phyloP scores from a whole-genome alignment of 1,139 yeast species.

The Hemisphaericaspora xylofermentans region DNA sequence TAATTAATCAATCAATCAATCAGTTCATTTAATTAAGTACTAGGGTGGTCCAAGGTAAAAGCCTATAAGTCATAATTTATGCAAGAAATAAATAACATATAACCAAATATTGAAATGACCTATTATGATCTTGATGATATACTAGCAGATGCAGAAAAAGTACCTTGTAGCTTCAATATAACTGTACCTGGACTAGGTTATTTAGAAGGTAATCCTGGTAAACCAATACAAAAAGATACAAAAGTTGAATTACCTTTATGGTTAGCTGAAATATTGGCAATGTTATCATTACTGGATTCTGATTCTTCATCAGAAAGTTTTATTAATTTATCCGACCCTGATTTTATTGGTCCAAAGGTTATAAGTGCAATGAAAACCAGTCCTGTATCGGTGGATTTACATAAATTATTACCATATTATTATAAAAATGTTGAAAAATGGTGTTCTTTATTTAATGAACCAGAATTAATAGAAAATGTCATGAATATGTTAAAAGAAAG shows the following conservation, averaged over 20 bases:
- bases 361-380: conserved; percentile 81
- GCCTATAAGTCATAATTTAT: neutral
- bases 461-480: conserved; percentile 56
- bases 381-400: conserved; percentile 65
- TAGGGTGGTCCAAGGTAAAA: no score
- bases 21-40: no score
- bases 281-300: conserved; percentile 38
- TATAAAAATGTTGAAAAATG: conserved; percentile 71
- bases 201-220: conserved; percentile 79
- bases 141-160: conserved; percentile 66
- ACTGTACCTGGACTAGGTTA: conserved; percentile 85
- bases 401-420: conserved; percentile 64
- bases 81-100: no score
- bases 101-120: conserved; percentile 2
- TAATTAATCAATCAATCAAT: no score
- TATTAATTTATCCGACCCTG: conserved; percentile 68
- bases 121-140: conserved; percentile 89
- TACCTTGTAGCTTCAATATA: conserved; percentile 77
- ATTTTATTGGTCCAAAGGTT: conserved; percentile 59
- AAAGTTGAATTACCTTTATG: conserved; percentile 83
- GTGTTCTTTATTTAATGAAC: conserved; percentile 67
- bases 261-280: conserved; percentile 80
- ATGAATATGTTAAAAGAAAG: conserved; percentile 60
- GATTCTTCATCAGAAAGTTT: conserved; percentile 55
- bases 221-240: conserved; percentile 59